Evolutionary conservation across 495 filamentous ascomycete species (phyloP), one percentile per base, ranked within the genome.

Genomic region (Ramalina intermedia): DNA sequence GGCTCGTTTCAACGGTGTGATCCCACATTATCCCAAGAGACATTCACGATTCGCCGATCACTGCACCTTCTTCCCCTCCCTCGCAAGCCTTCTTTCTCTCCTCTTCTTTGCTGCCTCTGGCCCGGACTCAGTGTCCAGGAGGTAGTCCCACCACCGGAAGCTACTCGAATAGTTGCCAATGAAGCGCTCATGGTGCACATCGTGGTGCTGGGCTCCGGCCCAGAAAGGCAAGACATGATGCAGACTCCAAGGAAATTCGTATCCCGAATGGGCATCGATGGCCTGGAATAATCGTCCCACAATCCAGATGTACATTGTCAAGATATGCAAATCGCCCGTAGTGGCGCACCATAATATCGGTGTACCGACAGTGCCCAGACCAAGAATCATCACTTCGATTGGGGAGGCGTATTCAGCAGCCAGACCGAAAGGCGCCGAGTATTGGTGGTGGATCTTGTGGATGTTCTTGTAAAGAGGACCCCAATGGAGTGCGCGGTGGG

Each of bases 231-330:
- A 67, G 71, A 96, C 84, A 65, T 94, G 87, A 64, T 91, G 87
- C 60, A 98, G 70, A 61, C 82, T 87, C 85, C 85, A 96, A 47
- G 91, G 91, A 67, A 98, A 96, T 60, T 98, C 91, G 64, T 96
- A 98, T 51, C 91, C 91, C 51, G 79, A 85, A 71, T 98, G 91
- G 18, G 91, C 85, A 66, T 98, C 91, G 61, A 98, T 96, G 57
- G 91, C 93, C 67, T 98, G 91, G 75, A 95, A 90, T 14, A 98
- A 72, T 50, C 91, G 87, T 55, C 85, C 68, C 37, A 89, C 74
- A 60, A 96, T 96, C 90, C 90, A 98, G 49, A 90, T 61, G 66
- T 96, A 98, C 85, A 98, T 96, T 48, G 91, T 98, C 59, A 94
- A 66, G 41, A 98, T 87, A 65, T 98, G 91, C 16, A 98, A 71